A percentile compares a stretch with the other conserved stretches of the same genome.
phyloP scores from a whole-genome alignment of 2,329 filamentous ascomycete species.

The Diaporthe citriasiana region DNA sequence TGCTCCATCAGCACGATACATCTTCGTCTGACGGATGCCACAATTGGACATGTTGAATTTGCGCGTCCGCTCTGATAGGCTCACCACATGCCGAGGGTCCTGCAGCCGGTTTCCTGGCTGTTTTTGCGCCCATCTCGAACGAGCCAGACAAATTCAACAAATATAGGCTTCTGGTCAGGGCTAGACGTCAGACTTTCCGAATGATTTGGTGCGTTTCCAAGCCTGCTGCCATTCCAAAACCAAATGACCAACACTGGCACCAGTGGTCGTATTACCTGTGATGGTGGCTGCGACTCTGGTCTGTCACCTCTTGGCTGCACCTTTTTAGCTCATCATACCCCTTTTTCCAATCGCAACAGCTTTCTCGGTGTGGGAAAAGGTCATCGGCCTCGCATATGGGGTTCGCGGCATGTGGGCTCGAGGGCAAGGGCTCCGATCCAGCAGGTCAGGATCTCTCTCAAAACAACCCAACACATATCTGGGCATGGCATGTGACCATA shows the following conservation, averaged over 20 bases:
- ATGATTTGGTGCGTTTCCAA: neutral
- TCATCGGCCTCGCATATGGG: neutral
- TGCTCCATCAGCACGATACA: conserved; percentile 10
- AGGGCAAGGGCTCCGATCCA: no score
- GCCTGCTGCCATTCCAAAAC: neutral
- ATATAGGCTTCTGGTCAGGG: neutral
- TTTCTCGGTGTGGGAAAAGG: neutral
- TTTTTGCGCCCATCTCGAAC: neutral
- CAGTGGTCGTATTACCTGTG: neutral
- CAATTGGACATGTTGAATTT: neutral
- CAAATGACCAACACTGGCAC: neutral
- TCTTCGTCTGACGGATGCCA: conserved; percentile 8
- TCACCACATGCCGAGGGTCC: neutral
- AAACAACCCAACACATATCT: neutral
- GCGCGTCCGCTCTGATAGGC: conserved; percentile 3
- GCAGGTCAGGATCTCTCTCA: neutral
- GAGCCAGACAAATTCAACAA: neutral
- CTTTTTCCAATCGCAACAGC: neutral
- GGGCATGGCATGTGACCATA: neutral
- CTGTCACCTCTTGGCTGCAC: conserved; percentile 12
- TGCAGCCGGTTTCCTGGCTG: neutral
- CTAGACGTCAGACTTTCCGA: neutral
- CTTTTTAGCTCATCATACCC: neutral
- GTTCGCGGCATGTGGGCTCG: neutral
- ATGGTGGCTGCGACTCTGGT: neutral